Evolutionary conservation across 1,284 basidiomycete species (phyloP), one percentile per base, ranked within the genome.

Genomic region (Irpex sp.): DNA sequence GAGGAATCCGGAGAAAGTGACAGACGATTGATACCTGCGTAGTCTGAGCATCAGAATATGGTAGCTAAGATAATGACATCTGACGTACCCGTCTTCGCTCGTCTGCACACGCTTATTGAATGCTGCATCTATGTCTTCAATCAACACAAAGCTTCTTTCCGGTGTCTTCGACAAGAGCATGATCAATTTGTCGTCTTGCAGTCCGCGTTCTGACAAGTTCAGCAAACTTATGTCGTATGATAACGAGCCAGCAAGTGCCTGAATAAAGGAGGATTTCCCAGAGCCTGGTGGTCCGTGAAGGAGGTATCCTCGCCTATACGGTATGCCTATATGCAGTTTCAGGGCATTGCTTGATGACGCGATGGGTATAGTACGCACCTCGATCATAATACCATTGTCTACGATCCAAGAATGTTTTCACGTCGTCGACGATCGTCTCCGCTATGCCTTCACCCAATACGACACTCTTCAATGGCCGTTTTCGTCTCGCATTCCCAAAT

Each of bases 121-220:
- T 0, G 96, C 97, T n/a, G 96, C 95, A 72, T 99, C 97, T 7
- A 99, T 87, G 67, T 99, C 97, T 74, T 99, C 97, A 49, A 99
- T 91, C 23, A 99, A 82, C 47, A 99, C 82, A 67, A 99, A 90
- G 67, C 91, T 93, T 58, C 94, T 83, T 70, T 98, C 95, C 0
- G 97, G 96, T 2, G 90, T 92, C 66, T 98, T 94, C 1, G 95
- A 93, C 35, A 99, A 79, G 1, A 99, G 82, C 71, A 98, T 93
- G 67, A 93, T 96, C 21, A 99, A 82, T 77, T 96, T 98, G 78
- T 99, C 97, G 73, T 99, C 97, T 36, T 94, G 93, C 57, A 99
- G 82, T 0, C 97, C 97, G 59, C 97, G 85, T 77, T 99, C 96
- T 35, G 96, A 96, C 47, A 99, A 84, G 74, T 99, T 99, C 56